A percentile compares a stretch with the other conserved stretches of the same genome.
phyloP scores from a whole-genome alignment of 805 yeast species.

The Monosporozyma aerobia region DNA sequence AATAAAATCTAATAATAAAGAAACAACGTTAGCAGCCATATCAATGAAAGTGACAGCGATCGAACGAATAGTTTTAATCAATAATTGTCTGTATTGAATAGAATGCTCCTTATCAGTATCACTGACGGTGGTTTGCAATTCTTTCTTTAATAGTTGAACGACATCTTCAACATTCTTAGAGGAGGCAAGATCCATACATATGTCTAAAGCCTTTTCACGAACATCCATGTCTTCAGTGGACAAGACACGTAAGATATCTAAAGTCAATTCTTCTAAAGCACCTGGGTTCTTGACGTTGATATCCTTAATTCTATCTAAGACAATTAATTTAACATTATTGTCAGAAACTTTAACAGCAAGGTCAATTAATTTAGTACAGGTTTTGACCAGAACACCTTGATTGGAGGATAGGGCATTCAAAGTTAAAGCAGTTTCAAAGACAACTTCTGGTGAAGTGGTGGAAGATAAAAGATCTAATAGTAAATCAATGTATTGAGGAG shows the following conservation, averaged over 20 bases:
- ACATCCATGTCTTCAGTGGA: constrained; percentile 88
- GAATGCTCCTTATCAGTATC: constrained; percentile 66
- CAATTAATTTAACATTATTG: constrained; percentile 87
- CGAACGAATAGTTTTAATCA: constrained; percentile 80
- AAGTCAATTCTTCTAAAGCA: constrained; percentile 66
- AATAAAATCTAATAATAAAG: constrained; percentile 74
- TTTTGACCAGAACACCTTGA: constrained; percentile 59
- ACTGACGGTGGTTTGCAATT: constrained; percentile 63
- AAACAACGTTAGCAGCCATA: constrained; percentile 86
- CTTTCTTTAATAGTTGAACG: constrained; percentile 84
- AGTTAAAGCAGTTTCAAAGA: constrained; percentile 86
- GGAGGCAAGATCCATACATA: constrained; percentile 71
- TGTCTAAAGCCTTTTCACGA: constrained; percentile 76
- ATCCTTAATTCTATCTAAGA: constrained; percentile 74
- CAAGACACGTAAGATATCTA: constrained; percentile 79
- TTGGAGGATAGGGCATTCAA: constrained; percentile 52
- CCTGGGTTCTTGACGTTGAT: constrained; percentile 72
- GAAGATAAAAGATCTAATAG: constrained; percentile 65
- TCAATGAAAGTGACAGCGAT: constrained; percentile 84
- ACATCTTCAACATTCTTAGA: constrained; percentile 91
- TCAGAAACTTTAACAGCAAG: constrained; percentile 90
- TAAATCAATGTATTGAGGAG: constrained; percentile 61
- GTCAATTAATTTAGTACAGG: constrained; percentile 80
- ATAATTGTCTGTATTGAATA: constrained; percentile 76
- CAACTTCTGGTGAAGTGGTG: constrained; percentile 51